phyloP scores from a whole-genome alignment of 2,329 filamentous ascomycete species.

The Colletotrichum sansevieriae region DNA sequence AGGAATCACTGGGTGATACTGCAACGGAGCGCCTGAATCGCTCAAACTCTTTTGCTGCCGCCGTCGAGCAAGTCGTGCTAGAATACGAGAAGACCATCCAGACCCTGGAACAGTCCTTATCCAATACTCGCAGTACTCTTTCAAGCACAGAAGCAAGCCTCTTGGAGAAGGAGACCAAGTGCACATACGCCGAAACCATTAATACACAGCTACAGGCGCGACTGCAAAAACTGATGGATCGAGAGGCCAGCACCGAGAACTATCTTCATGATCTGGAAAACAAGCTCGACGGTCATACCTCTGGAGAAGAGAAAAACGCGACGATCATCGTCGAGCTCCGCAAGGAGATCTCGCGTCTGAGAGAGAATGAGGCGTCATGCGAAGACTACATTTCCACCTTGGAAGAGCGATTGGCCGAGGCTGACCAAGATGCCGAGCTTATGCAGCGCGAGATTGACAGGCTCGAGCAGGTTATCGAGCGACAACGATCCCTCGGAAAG shows the following conservation, averaged over 20 bases:
- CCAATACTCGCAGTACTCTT: constrained; percentile 86
- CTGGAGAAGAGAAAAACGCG: constrained; percentile 92
- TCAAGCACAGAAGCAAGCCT: constrained; percentile 87
- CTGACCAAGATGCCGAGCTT: constrained; percentile 93
- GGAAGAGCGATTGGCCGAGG: constrained; percentile 93
- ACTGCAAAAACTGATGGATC: constrained; percentile 92
- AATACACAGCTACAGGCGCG: constrained; percentile 90
- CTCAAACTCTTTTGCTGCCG: constrained; percentile 95
- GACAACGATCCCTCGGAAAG: constrained; percentile 94
- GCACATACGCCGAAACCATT: constrained; percentile 92
- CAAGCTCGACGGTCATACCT: constrained; percentile 90
- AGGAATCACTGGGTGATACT: constrained; percentile 78
- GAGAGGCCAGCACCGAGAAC: constrained; percentile 90
- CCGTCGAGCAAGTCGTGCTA: constrained; percentile 94
- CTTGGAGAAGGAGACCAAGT: constrained; percentile 93
- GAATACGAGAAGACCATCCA: constrained; percentile 99
- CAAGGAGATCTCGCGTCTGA: constrained; percentile 88
- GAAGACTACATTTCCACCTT: constrained; percentile 98
- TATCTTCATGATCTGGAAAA: constrained; percentile 93
- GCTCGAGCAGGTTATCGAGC: constrained; percentile 93
- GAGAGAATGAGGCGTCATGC: constrained; percentile 89
- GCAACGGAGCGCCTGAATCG: constrained; percentile 91
- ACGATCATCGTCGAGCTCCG: constrained; percentile 87
- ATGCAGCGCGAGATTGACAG: constrained; percentile 98
- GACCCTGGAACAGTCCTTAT: constrained; percentile 89